phyloP scores from a whole-genome alignment of 2,329 filamentous ascomycete species.

The Fusarium duplospermum region DNA sequence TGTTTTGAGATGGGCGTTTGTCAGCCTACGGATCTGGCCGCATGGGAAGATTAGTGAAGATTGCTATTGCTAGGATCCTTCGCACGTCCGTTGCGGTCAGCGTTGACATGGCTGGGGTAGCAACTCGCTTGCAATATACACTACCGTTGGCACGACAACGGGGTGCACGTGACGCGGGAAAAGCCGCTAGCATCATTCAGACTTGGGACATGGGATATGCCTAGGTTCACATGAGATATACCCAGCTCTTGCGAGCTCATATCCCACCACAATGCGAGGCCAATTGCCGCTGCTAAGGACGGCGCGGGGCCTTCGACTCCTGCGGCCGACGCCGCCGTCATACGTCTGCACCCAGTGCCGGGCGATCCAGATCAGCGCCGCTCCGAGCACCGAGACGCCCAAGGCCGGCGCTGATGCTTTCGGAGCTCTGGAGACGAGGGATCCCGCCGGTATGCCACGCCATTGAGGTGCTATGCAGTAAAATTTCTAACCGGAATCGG shows the following conservation, averaged over 20 bases:
- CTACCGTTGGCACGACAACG: constrained; percentile 44
- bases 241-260: constrained; percentile 36
- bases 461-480: neutral
- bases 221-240: constrained; percentile 20
- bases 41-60: constrained; percentile 35
- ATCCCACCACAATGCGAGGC: constrained; percentile 55
- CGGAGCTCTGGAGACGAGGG: constrained; percentile 59
- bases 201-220: constrained; percentile 20
- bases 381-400: constrained; percentile 68
- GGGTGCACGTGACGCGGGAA: constrained; percentile 45
- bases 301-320: constrained; percentile 46
- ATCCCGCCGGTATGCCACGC: constrained; percentile 60
- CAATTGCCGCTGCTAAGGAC: constrained; percentile 54
- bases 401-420: constrained; percentile 66
- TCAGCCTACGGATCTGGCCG: constrained; percentile 43
- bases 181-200: constrained; percentile 44
- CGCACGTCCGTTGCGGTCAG: neutral
- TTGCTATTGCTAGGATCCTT: constrained; percentile 5
- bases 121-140: neutral
- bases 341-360: constrained; percentile 68
- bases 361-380: constrained; percentile 71
- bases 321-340: constrained; percentile 43
- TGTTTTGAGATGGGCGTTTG: constrained; percentile 31
- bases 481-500: constrained; percentile 21
- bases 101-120: neutral